A percentile compares a stretch with the other conserved stretches of the same genome.
Conservation (phyloP, 331 rosid species). For the Malus hybrid region DNA sequence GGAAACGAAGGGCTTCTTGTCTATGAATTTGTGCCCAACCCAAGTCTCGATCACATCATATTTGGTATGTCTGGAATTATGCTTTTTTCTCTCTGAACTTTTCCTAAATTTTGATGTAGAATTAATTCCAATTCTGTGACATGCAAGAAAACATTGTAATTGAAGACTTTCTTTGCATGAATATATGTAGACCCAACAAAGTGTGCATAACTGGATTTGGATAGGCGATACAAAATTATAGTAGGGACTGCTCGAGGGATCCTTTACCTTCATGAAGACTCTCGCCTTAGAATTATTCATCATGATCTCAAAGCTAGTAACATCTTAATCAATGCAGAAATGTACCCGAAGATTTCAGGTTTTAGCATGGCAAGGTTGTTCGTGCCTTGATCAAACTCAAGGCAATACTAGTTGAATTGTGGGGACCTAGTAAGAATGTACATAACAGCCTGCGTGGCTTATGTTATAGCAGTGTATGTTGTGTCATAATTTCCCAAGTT, state of each 20-base stretch:
- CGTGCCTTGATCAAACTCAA: background rate
- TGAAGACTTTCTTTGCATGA: background rate
- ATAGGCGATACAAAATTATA: background rate
- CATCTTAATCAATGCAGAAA: background rate
- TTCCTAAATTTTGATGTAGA: background rate
- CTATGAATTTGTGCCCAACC: background rate
- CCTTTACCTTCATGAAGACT: background rate
- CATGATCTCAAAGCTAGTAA: background rate
- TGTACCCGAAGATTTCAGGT: background rate
- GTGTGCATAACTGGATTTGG: background rate
- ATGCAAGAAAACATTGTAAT: background rate
- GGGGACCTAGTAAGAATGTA: background rate
- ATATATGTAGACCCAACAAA: background rate
- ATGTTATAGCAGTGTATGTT: background rate
- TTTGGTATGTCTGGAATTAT: background rate
- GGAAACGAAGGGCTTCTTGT: background rate
- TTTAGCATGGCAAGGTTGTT: constrained; percentile 5
- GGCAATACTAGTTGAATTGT: background rate
- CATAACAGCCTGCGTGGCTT: background rate
- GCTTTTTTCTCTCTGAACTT: background rate
- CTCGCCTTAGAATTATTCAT: constrained; percentile 2
- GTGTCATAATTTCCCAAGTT: background rate
- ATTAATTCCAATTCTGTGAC: background rate
- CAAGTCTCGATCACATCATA: constrained; percentile 4
- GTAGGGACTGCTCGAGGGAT: background rate